These are phyloP conservation scores for Psidium friedrichsthalianum DNA, from an alignment of 345 rosid genomes.

Conservation along the genomic window DNA sequence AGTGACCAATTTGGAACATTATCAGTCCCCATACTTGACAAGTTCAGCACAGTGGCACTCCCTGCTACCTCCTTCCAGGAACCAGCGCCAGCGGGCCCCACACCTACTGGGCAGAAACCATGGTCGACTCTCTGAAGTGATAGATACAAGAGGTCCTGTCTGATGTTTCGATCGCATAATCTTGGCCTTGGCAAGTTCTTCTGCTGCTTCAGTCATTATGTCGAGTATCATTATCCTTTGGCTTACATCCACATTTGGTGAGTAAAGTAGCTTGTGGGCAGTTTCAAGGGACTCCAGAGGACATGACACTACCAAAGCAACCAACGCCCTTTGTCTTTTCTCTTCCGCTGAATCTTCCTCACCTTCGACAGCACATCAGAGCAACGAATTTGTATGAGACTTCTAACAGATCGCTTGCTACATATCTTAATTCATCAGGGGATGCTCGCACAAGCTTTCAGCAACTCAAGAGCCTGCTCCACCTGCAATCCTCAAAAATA, in stretches of 20 bases:
- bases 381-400: slow-evolving; percentile 86
- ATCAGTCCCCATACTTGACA: slow-evolving; percentile 1
- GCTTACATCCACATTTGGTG: slow-evolving; percentile 81
- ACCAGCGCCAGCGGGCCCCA: slow-evolving; percentile 53
- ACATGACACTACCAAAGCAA: slow-evolving; percentile 64
- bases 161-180: slow-evolving; percentile 41
- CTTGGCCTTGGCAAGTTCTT: slow-evolving; percentile 73
- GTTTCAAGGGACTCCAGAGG: slow-evolving; percentile 73
- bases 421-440: slow-evolving; percentile 75
- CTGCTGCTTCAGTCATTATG: slow-evolving; percentile 86
- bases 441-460: slow-evolving; percentile 92
- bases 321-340: slow-evolving; percentile 79
- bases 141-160: slow-evolving; percentile 42
- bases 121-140: slow-evolving; percentile 68
- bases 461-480: slow-evolving; percentile 78
- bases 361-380: slow-evolving; percentile 78
- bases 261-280: slow-evolving; percentile 53
- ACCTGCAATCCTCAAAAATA: slow-evolving; percentile 32
- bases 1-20: slow-evolving; percentile 42
- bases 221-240: slow-evolving; percentile 97
- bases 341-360: slow-evolving; percentile 98
- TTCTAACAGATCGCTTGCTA: slow-evolving; percentile 70
- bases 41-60: slow-evolving; percentile 39
- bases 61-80: slow-evolving; percentile 70
- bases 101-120: slow-evolving; percentile 84